Percentiles rank a stretch among this genome's conserved stretches.
phyloP scores from a whole-genome alignment of 1,284 basidiomycete species.

The Stereum hirsutum region DNA sequence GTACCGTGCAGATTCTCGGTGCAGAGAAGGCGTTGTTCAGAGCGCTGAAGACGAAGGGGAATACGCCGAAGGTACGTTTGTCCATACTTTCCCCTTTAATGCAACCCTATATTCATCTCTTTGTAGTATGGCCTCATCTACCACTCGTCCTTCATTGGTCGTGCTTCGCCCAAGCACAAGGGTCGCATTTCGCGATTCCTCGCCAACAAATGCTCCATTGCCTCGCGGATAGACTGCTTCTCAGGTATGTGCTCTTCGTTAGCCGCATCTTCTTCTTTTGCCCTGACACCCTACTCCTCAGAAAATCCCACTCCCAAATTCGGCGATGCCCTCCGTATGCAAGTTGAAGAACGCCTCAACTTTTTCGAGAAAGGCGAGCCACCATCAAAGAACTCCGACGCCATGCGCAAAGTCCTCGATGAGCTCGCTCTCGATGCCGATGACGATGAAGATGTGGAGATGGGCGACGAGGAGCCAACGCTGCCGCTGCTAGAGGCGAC shows the following conservation, averaged over 20 bases:
- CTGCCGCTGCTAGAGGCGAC: slow-evolving; percentile 28
- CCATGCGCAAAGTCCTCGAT: slow-evolving; percentile 82
- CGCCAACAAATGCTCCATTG: slow-evolving; percentile 99
- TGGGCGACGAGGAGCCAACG: slow-evolving; percentile 34
- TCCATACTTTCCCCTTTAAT: slow-evolving; percentile 4
- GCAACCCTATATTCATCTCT: not conserved
- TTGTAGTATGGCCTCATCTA: slow-evolving; percentile 85
- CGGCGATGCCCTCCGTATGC: slow-evolving; percentile 86
- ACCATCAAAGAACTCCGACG: slow-evolving; percentile 81
- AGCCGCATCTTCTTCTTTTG: not conserved
- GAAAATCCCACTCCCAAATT: slow-evolving; percentile 89
- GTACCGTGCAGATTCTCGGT: slow-evolving; percentile 96
- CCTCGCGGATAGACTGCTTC: slow-evolving; percentile 96
- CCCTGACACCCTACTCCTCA: slow-evolving; percentile 4
- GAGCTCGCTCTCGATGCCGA: slow-evolving; percentile 66
- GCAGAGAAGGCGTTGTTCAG: slow-evolving; percentile 98
- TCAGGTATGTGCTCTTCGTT: slow-evolving; percentile 41
- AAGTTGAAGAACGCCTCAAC: slow-evolving; percentile 92
- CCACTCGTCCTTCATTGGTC: slow-evolving; percentile 93
- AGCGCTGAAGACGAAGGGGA: slow-evolving; percentile 97
- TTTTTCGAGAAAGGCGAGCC: slow-evolving; percentile 91
- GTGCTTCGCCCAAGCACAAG: slow-evolving; percentile 94
- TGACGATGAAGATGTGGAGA: slow-evolving; percentile 52
- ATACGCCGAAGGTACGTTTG: slow-evolving; percentile 82
- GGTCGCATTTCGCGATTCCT: slow-evolving; percentile 97